Evolutionary conservation across 345 rosid species (phyloP), one percentile per base, ranked within the genome.

Genomic region (Trapa incisa): DNA sequence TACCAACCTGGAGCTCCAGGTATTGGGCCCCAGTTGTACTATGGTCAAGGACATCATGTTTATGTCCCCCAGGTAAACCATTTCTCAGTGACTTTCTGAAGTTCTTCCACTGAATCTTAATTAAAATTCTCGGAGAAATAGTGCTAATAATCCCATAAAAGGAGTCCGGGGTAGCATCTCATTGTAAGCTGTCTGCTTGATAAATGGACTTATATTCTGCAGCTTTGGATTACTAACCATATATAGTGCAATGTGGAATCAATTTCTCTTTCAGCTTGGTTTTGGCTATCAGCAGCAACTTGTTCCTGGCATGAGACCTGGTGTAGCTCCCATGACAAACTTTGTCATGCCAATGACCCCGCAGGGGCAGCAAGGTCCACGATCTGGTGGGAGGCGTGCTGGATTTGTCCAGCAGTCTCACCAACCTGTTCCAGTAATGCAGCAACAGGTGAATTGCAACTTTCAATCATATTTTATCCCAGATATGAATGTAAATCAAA

Each of bases 201-300:
- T 22, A 22, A 22, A 22, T 22, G 29, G 29, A 22, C 29, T 66
- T 90, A 82, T 83, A 97, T 90, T 74, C 98, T 0, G 48, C 9
- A 45, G 11, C 48, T n/a, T 29, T 22, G 33, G 29, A 22, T 17
- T 14, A 17, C 5, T 11, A 14, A 6, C 15, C 29, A 47, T 65
- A 9, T 9, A 14, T 32, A 32, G 52, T 65, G 47, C 35, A 8
- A 42, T 11, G 29, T 14, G 42, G 37, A 65, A 65, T 6, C 16
- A n/a, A 42, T 3, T n/a, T 56, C 47, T 70, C 56, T 78, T 68
- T 52, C 78, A 90, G 97, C 86, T 89, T 68, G 96, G 94, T 61
- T 93, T 77, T 76, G 98, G 97, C 65, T 90, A 82, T 83, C 98
- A 93, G 75, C 98, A 88, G 81, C 97, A 88, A 77, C 86, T 88